Evolutionary conservation across 768 basidiomycete species (phyloP).

Genomic region (Lentinus tigrinus): DNA sequence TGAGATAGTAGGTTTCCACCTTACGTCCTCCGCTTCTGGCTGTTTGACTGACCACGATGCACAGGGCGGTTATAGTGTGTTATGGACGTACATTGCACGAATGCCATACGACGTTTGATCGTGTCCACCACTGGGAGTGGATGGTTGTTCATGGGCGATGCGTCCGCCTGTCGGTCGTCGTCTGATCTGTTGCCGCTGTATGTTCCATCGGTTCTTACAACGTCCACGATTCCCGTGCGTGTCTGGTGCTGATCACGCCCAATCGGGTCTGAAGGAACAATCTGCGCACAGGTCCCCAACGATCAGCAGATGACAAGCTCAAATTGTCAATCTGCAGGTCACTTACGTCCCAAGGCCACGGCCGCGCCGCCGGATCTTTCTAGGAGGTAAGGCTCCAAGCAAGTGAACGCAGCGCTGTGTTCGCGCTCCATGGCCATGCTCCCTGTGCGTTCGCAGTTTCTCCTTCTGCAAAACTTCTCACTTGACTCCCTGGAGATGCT

Average conservation of each 20-base stretch:
- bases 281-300: background rate
- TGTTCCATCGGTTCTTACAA: conserved; percentile 6
- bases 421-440: conserved; percentile 10
- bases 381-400: background rate
- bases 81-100: no score
- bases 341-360: conserved; percentile 6
- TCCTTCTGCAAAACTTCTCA: background rate
- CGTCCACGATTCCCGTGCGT: conserved; percentile 15
- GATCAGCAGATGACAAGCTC: conserved; percentile 14
- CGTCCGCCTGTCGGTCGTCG: background rate
- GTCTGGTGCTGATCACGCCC: conserved; percentile 11
- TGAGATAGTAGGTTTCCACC: no score
- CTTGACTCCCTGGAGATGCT: background rate
- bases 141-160: background rate
- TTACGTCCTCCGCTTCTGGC: no score
- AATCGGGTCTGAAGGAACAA: conserved; percentile 8
- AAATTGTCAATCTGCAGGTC: background rate
- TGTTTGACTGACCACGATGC: no score
- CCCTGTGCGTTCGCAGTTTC: background rate
- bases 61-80: no score
- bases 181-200: conserved; percentile 10
- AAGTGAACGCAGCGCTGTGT: conserved; percentile 2
- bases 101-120: background rate
- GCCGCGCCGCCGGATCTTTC: background rate
- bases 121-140: background rate